phyloP scores from a whole-genome alignment of 2,329 filamentous ascomycete species.

The Nannizziopsis arthrosporioides region DNA sequence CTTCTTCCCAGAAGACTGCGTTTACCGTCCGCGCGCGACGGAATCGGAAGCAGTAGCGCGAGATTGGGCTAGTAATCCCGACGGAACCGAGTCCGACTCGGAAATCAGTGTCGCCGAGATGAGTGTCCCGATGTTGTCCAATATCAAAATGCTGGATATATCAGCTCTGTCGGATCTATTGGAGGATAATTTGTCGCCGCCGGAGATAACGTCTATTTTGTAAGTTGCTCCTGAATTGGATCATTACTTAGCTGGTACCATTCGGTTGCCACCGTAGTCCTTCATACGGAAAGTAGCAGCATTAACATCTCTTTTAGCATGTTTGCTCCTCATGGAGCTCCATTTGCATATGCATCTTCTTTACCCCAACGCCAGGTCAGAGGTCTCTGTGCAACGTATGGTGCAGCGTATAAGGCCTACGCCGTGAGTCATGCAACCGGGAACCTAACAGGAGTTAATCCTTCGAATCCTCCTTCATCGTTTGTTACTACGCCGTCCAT shows the following conservation, averaged over 20 bases:
- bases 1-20: constrained; percentile 36
- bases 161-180: constrained; percentile 32
- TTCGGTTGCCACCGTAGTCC: too few relatives aligned
- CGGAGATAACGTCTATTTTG: constrained; percentile 36
- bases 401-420: constrained; percentile 34
- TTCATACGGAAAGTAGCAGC: background rate
- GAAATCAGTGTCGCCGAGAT: constrained; percentile 21
- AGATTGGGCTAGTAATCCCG: constrained; percentile 10
- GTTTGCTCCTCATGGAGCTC: constrained; percentile 34
- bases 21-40: constrained; percentile 26
- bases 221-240: constrained; percentile 15
- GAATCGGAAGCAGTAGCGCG: background rate
- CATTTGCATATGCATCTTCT: constrained; percentile 34
- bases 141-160: constrained; percentile 35
- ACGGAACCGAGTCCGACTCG: constrained; percentile 18
- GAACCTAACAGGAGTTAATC: constrained; percentile 34
- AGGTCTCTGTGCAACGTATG: constrained; percentile 34
- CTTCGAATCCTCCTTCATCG: constrained; percentile 33
- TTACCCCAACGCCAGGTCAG: constrained; percentile 31
- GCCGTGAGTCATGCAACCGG: constrained; percentile 31
- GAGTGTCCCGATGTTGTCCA: constrained; percentile 33
- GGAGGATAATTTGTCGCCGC: constrained; percentile 33
- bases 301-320: constrained; percentile 22
- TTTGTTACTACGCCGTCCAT: constrained; percentile 33
- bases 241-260: background rate